Percentiles rank a stretch among this genome's conserved stretches.
phyloP scores from a whole-genome alignment of 148 eudicot species.

The Arbutus unedo region DNA sequence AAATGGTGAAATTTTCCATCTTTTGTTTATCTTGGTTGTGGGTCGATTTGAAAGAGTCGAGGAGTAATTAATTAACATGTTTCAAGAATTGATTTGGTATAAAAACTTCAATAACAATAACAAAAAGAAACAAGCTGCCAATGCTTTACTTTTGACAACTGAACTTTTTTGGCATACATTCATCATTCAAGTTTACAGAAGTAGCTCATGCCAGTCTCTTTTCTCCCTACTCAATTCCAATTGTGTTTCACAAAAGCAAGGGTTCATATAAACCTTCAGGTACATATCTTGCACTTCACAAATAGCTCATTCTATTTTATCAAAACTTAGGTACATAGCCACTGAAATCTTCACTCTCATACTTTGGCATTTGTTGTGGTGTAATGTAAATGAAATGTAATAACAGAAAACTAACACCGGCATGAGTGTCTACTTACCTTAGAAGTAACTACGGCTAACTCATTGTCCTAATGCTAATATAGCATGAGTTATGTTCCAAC shows the following conservation, averaged over 20 bases:
- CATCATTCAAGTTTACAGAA: background rate
- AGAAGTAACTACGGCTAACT: no score
- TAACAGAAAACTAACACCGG: no score
- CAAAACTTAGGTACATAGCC: background rate
- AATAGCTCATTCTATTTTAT: background rate
- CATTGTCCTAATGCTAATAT: no score
- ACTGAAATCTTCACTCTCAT: background rate
- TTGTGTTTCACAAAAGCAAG: background rate
- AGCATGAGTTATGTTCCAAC: no score
- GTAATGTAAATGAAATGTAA: background rate
- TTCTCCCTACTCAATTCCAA: background rate
- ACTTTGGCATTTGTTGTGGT: background rate
- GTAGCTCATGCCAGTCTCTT: background rate
- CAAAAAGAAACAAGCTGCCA: background rate
- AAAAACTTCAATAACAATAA: background rate
- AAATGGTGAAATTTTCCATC: background rate
- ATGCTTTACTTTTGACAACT: no score
- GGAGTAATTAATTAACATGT: background rate
- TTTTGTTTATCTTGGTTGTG: background rate
- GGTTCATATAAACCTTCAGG: background rate
- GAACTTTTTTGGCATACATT: no score
- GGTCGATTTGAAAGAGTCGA: background rate
- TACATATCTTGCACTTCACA: background rate
- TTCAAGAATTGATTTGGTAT: background rate
- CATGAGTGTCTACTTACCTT: no score